Conservation (phyloP, 2,329 filamentous ascomycete genomes). For the Helotiales sp. region DNA sequence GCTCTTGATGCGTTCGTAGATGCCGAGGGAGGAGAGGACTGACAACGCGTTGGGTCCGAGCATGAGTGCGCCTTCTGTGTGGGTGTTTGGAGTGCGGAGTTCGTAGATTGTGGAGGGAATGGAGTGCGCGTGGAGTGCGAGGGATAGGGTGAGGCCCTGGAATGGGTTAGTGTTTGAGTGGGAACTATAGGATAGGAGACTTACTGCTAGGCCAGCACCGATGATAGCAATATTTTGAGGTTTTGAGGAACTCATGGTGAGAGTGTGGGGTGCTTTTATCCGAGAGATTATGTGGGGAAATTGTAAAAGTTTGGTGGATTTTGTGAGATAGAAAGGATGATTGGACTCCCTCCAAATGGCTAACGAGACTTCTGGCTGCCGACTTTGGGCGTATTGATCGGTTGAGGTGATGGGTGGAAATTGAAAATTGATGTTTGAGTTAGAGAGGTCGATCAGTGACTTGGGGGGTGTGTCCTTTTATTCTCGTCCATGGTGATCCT, state of each 20-base stretch:
- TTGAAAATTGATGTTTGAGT: no score
- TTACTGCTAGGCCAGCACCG: conserved; percentile 16
- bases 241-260: conserved; percentile 3
- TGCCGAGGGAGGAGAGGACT: conserved; percentile 55
- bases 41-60: conserved; percentile 63
- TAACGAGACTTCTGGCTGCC: no score
- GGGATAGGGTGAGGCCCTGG: conserved; percentile 57
- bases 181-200: not conserved
- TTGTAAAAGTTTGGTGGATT: not conserved
- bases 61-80: conserved; percentile 61
- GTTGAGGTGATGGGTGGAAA: no score
- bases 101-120: conserved; percentile 60
- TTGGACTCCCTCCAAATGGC: no score
- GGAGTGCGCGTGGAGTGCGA: conserved; percentile 56
- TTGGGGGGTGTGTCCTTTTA: no score
- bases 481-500: no score
- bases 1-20: conserved; percentile 52
- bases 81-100: conserved; percentile 49
- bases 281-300: not conserved
- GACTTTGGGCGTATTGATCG: no score
- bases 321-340: no score
- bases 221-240: conserved; percentile 13
- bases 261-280: not conserved
- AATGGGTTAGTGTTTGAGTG: not conserved
- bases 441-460: no score